Conservation (phyloP, 257 asterid genomes). For the Solanum bulbocastanum region DNA sequence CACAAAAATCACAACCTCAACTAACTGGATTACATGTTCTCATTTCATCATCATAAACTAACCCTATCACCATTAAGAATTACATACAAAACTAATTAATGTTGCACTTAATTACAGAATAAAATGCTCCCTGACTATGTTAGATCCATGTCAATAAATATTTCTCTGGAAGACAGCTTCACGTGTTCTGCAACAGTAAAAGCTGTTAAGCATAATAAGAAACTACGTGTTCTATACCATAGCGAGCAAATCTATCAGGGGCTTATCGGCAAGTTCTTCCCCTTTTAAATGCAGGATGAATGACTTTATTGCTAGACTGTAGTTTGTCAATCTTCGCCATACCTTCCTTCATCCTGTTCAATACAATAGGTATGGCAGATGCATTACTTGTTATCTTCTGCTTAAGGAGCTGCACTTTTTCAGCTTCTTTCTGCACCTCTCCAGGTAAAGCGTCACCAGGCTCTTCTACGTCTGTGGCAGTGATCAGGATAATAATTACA, state of each 20-base stretch:
- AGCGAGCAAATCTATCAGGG: not conserved
- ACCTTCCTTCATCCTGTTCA: conserved; percentile 62
- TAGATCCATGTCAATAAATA: not conserved
- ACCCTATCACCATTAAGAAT: not conserved
- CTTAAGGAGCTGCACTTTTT: conserved; percentile 44
- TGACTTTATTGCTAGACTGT: conserved; percentile 27
- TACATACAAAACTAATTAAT: not conserved
- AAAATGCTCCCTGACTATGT: not conserved
- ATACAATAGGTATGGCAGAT: conserved; percentile 28
- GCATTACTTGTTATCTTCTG: conserved; percentile 60
- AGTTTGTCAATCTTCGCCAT: conserved; percentile 48
- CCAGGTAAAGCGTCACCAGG: not conserved
- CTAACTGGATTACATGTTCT: not conserved
- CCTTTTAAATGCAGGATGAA: conserved; percentile 64
- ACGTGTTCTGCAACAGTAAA: not conserved
- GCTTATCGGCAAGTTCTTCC: conserved; percentile 24
- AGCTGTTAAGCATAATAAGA: not conserved
- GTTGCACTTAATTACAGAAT: not conserved
- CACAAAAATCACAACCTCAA: not conserved
- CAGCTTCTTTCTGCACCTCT: conserved; percentile 27
- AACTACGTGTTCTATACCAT: not conserved
- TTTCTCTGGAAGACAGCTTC: not conserved
- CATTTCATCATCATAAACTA: not conserved
- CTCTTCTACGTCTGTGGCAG: not conserved
- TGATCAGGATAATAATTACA: not conserved